Evolutionary conservation across 225 moss, liverwort and hornwort genomes (phyloP), one percentile per base, ranked within the genome.

Genomic region (Marchantia polymorpha): DNA sequence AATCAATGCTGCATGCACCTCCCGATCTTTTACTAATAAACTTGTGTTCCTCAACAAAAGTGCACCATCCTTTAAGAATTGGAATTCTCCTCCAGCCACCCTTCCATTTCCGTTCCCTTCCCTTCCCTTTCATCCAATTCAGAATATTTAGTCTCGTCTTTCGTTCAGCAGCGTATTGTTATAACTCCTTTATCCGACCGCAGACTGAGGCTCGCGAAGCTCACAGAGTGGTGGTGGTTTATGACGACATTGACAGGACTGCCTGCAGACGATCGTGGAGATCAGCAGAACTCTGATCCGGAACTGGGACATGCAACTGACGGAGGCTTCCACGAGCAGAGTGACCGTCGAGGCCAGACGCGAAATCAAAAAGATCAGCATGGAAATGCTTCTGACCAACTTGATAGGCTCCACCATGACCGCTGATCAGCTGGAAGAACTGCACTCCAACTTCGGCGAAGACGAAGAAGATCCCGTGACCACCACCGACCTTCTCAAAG

Each of bases 381-480:
- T 83, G 54, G n/a, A 49, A 26, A 80, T 86, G 56, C 69, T 86
- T 52, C 73, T 86, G 65, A 80, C 68, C 25, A 86, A 82, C 80
- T 73, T 86, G 85, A 75, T 86, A 6, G 85, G 85, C 11, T 85
- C 82, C 64, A 85, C 80, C 65, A 26, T 85, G 22, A 77, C 82
- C 39, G 73, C 46, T 58, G 60, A 47, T 30, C 73, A 82, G 66
- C 66, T 77, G 61, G 82, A 83, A 80, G 81, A 13, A 56, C 47
- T 86, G 11, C 27, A 77, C n/a, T 77, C 72, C 15, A 14, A 48
- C 60, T 29, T 77, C 52, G 23, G 69, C 66, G 60, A 61, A 59
- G 52, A n/a, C 49, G 54, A 83, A 64, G 80, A 80, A 49, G 80
- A 86, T 59, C 31, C 60, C 27, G 53, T n/a, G 25, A 12, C 67